Base-by-base conservation (phyloP, 352 stramenopile species). In the Blastocystis sp. region DNA sequence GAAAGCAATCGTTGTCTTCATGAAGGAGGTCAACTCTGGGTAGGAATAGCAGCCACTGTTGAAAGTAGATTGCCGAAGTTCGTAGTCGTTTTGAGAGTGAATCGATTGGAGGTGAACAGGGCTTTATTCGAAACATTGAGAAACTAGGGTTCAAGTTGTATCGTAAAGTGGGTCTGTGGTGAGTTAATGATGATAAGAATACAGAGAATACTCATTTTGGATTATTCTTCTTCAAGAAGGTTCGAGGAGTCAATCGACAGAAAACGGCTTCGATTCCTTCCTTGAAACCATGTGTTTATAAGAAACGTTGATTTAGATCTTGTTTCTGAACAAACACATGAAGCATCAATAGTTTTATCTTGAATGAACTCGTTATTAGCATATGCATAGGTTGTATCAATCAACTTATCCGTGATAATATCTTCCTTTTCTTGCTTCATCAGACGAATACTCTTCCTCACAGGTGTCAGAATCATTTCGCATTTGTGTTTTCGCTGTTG, bases 231-330 rank as follows among this genome's bases (percentile, higher is more conserved):
- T 83, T 83, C 57, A 43, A 49, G 19, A 83, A 83, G 19, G 29
- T 71, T 24, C 19, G 14, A 16, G 35, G 63, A 12, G 32, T 52
- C 14, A 61, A 42, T 35, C 5, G 21, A n/a, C 43, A 51, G 52
- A 69, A 57, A 14, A 43, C 52, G 1, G 19, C n/a, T 4, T 21
- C 27, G 19, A 83, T 83, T 49, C 71, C 71, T 0, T 27, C 71
- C 3, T 43, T 83, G 32, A 83, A 83, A 32, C 24, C 71, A n/a
- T 83, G 71, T 35, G 24, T 83, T 9, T 83, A 83, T 59, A 83
- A 83, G 42, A 7, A 27, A 32, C 71, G 71, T 27, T 80, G 29
- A 24, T 39, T 46, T 46, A 46, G 39, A 35, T 9, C 9, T 9
- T 46, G n/a, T 27, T 63, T 63, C 14, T 27, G n/a, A 35, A 63